Evolutionary conservation across 495 filamentous ascomycete species (phyloP).

Genomic region (Stereocaulon alpinum): DNA sequence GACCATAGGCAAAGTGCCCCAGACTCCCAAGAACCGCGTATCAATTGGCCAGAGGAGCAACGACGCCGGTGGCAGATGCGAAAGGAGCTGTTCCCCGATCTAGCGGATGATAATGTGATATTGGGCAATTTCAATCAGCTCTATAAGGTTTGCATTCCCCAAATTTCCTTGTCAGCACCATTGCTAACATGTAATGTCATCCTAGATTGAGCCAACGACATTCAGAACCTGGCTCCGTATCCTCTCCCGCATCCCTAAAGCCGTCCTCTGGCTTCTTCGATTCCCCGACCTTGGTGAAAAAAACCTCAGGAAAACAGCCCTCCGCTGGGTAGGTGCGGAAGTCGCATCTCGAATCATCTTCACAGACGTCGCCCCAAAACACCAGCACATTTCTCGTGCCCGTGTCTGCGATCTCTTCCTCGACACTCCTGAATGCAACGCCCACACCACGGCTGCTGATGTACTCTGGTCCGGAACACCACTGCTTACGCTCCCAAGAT

Average conservation of each 20-base stretch:
- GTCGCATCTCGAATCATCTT: constrained; percentile 91
- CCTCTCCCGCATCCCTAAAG: constrained; percentile 73
- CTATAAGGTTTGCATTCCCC: constrained; percentile 66
- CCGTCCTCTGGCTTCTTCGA: constrained; percentile 89
- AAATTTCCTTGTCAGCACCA: background rate
- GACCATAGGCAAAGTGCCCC: constrained; percentile 92
- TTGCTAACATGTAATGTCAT: no score
- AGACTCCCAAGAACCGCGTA: constrained; percentile 47
- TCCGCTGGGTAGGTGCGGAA: constrained; percentile 71
- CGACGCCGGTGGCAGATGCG: constrained; percentile 82
- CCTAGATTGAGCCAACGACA: constrained; percentile 90
- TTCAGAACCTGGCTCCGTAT: constrained; percentile 96
- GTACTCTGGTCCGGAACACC: constrained; percentile 94
- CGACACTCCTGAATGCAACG: constrained; percentile 97
- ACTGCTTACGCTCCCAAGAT: constrained; percentile 84
- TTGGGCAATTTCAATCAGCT: constrained; percentile 98
- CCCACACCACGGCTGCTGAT: constrained; percentile 94
- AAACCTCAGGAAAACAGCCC: constrained; percentile 70
- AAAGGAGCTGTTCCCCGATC: constrained; percentile 80
- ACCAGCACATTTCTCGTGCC: constrained; percentile 85
- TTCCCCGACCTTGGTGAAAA: constrained; percentile 91
- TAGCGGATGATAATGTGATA: constrained; percentile 79
- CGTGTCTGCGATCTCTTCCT: constrained; percentile 90
- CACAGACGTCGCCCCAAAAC: constrained; percentile 93
- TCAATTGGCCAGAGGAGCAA: constrained; percentile 83